phyloP scores from a whole-genome alignment of 495 filamentous ascomycete genomes.

The Parmelia sp. region DNA sequence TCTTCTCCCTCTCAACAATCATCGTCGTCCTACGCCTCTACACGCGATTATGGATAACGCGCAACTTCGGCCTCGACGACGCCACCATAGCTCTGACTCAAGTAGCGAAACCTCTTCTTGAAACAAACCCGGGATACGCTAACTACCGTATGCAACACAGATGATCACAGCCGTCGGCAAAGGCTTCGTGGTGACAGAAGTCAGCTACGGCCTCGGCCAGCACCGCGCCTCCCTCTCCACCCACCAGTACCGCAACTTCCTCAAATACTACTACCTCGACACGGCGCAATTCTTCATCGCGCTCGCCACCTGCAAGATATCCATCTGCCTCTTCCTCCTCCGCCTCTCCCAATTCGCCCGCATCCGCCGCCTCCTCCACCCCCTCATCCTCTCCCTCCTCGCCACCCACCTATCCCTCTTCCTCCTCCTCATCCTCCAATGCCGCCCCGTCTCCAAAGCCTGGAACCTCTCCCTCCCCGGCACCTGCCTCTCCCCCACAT shows the following conservation, averaged over 20 bases:
- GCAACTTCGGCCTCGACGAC: constrained; percentile 16
- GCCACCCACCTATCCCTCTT: constrained; percentile 16
- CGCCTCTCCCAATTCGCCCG: constrained; percentile 19
- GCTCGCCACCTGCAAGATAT: constrained; percentile 34
- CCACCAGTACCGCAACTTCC: constrained; percentile 14
- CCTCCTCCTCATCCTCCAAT: constrained; percentile 17
- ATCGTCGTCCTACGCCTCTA: constrained; percentile 9
- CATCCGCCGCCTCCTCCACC: constrained; percentile 4
- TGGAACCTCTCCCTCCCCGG: constrained; percentile 16
- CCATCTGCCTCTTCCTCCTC: constrained; percentile 34
- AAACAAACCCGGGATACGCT: background rate
- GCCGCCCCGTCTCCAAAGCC: constrained; percentile 18
- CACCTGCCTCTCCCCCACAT: constrained; percentile 5
- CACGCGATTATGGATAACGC: constrained; percentile 16
- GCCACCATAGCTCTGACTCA: constrained; percentile 13
- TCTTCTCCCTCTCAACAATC: constrained; percentile 13
- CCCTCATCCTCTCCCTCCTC: constrained; percentile 13
- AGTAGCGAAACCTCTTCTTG: background rate
- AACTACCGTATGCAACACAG: background rate
- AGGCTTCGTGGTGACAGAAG: constrained; percentile 15
- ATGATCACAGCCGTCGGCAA: constrained; percentile 13
- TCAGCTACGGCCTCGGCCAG: constrained; percentile 18
- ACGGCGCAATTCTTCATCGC: constrained; percentile 25
- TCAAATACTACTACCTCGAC: constrained; percentile 21
- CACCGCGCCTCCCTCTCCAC: constrained; percentile 6